A percentile compares a stretch with the other conserved stretches of the same genome.
phyloP scores from a whole-genome alignment of 768 basidiomycete species.

The Gymnopilus junonius region DNA sequence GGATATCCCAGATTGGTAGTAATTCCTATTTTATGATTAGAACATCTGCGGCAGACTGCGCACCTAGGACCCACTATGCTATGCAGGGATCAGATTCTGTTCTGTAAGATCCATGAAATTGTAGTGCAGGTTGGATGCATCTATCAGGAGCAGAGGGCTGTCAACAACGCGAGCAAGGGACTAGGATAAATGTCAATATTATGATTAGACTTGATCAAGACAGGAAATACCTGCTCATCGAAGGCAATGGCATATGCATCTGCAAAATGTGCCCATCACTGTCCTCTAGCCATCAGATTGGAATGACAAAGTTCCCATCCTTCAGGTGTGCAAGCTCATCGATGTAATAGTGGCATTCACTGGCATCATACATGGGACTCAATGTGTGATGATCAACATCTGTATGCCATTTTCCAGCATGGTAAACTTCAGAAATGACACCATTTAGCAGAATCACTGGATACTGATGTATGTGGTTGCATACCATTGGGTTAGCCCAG shows the following conservation, averaged over 20 bases:
- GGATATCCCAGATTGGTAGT: not conserved
- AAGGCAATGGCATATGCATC: constrained; percentile 17
- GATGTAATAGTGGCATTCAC: constrained; percentile 18
- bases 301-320: constrained; percentile 21
- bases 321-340: constrained; percentile 20
- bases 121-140: not conserved
- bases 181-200: not conserved
- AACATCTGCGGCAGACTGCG: not conserved
- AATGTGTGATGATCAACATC: constrained; percentile 25
- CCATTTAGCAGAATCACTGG: constrained; percentile 30
- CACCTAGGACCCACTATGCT: not conserved
- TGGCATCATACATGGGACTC: constrained; percentile 31
- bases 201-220: not conserved
- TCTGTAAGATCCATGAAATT: not conserved
- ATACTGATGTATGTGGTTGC: constrained; percentile 30
- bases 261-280: constrained; percentile 15
- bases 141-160: not conserved
- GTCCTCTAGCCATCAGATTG: constrained; percentile 29
- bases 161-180: not conserved
- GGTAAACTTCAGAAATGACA: constrained; percentile 35
- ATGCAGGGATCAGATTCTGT: not conserved
- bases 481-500: constrained; percentile 32
- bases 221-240: not conserved
- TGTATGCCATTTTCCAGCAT: constrained; percentile 31
- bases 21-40: not conserved